Evolutionary conservation across 768 basidiomycete genomes (phyloP), one percentile per base, ranked within the genome.

Genomic region (Melanogaster broomeanus): DNA sequence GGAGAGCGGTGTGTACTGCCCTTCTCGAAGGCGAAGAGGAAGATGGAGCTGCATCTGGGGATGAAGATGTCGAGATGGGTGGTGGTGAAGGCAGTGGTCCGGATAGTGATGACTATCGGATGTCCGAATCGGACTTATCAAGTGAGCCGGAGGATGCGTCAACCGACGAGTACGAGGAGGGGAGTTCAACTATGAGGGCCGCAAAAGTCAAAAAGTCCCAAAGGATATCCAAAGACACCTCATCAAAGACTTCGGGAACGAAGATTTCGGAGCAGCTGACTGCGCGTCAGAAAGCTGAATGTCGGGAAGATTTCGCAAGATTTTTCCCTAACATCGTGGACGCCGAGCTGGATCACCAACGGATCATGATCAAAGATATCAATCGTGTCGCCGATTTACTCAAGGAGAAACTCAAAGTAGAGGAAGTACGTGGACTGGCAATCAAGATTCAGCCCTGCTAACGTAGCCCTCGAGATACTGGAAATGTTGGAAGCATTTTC

Each of bases 401-500:
- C 34, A 84, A 84, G 38, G 88, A 90, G 65, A 86, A 81, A 59
- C 68, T 89, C 39, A 89, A 84, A 51, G 72, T 80, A 1, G 85
- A 89, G n/a, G 87, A 93, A 72, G 90, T 88, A 43, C 38, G 80
- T 56, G 35, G 4, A 15, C 25, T 7, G 25, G 16, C 27, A 18
- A 18, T 44, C 6, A 12, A 6, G 3, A 10, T 60, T 1, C 12
- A 35, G 8, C 37, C 19, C 37, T 37, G 11, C 49, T 53, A n/a
- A 58, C 35, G 43, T 31, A 41, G n/a, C 12, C 48, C 39, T 25
- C 48, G 37, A 92, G 90, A 84, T 90, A 59, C 59, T 85, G 3
- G 88, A 91, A 51, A 93, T 92, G 90, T 72, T 93, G 1, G 77
- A 80, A n/a, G 76, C 77, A 45, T 93, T 90, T 62, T 88, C 90